Conservation (phyloP, 805 yeast genomes). For the Sugiyamaella boreocaroliniensis region DNA sequence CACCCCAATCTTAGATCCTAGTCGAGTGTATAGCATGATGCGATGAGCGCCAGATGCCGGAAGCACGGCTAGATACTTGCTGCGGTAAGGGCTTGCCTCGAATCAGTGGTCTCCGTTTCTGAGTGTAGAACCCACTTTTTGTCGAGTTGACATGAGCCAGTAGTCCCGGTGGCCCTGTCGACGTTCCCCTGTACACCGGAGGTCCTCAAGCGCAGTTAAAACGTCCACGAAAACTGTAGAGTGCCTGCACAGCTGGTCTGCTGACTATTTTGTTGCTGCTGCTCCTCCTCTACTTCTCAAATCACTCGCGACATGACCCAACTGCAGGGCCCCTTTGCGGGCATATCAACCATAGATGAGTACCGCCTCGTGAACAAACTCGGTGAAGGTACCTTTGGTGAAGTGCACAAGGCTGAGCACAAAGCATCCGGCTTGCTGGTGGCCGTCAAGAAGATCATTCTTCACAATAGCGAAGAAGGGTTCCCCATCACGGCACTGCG, state of each 20-base stretch:
- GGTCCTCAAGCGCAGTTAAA: too few relatives aligned
- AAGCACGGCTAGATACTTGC: too few relatives aligned
- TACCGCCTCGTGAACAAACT: slow-evolving; percentile 37
- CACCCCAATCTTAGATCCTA: neutral
- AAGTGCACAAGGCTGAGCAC: slow-evolving; percentile 71
- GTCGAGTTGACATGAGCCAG: too few relatives aligned
- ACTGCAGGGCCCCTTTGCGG: slow-evolving; percentile 18
- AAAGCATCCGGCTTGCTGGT: slow-evolving; percentile 53
- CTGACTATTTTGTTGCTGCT: neutral
- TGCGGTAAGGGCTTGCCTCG: too few relatives aligned
- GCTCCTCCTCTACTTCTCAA: neutral
- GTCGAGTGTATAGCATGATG: neutral
- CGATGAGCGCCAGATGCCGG: too few relatives aligned
- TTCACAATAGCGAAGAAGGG: slow-evolving; percentile 65
- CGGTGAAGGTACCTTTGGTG: slow-evolving; percentile 86
- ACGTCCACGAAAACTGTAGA: too few relatives aligned
- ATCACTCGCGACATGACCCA: neutral
- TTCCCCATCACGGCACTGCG: slow-evolving; percentile 94
- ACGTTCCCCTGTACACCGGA: too few relatives aligned
- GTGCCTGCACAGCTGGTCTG: too few relatives aligned
- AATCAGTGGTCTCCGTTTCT: too few relatives aligned
- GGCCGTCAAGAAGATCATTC: slow-evolving; percentile 81
- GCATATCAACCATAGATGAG: slow-evolving; percentile 31
- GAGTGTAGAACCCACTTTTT: too few relatives aligned
- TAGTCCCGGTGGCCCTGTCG: too few relatives aligned